phyloP scores from a whole-genome alignment of 2,329 filamentous ascomycete genomes.

The Zasmidium cellare region DNA sequence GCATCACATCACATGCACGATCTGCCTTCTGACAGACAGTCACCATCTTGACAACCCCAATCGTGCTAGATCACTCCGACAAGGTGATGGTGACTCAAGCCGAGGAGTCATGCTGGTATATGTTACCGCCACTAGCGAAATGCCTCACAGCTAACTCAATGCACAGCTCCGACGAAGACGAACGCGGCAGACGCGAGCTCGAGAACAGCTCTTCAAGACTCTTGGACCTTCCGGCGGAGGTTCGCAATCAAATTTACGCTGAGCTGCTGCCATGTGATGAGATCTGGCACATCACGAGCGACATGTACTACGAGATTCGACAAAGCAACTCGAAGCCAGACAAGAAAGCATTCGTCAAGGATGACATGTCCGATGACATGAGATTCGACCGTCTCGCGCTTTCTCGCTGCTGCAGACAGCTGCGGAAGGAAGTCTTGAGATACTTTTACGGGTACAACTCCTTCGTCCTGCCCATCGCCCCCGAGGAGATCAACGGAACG shows the following conservation, averaged over 20 bases:
- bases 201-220: constrained; percentile 13
- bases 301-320: constrained; percentile 6
- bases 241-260: constrained; percentile 19
- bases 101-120: not conserved
- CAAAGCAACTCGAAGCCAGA: constrained; percentile 11
- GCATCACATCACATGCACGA: not conserved
- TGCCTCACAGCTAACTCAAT: not conserved
- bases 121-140: not conserved
- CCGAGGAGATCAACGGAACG: not conserved
- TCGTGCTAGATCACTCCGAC: too few relatives aligned
- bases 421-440: constrained; percentile 19
- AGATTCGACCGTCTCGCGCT: constrained; percentile 16
- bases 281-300: constrained; percentile 18
- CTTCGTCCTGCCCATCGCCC: constrained; percentile 12
- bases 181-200: not conserved
- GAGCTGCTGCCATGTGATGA: constrained; percentile 13
- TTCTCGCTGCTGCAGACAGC: constrained; percentile 16
- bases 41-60: too few relatives aligned
- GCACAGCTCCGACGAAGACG: not conserved
- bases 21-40: too few relatives aligned
- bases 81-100: not conserved
- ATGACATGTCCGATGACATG: not conserved
- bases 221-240: constrained; percentile 19
- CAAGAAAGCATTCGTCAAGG: constrained; percentile 10
- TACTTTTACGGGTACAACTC: constrained; percentile 23